Base-by-base conservation (phyloP, 108 stramenopile species). In the Fistulifera pelliculosa region DNA sequence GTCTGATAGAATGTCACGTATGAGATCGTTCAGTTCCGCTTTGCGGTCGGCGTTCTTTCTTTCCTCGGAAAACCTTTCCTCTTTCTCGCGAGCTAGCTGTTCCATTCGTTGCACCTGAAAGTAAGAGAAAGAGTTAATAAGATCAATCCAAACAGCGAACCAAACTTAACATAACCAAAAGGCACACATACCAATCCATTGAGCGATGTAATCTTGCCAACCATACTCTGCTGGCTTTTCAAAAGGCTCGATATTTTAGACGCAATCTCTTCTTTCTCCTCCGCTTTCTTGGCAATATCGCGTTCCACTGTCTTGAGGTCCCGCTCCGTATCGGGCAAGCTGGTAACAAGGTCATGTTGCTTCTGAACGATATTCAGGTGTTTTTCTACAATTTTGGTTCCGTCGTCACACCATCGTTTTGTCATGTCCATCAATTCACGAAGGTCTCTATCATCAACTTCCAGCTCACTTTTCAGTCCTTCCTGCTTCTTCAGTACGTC, bases 251-350 rank as follows among this genome's bases (percentile, higher is more conserved):
- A 35, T 6, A 35, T 35, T 35, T 35, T 35, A 35, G 31, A 35
- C 8, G 31, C 31, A 35, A 8, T 35, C 8, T 66, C 47, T 50
- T 86, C 86, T 58, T 85, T 83, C 22, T 72, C 65, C 24, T 71
- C 63, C 0, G 41, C 56, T 8, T 49, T 41, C 0, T 79, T 73
- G 5, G 63, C 25, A 2, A 90, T 60, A 40, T 83, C 80, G 27
- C 42, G 56, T 50, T 85, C 84, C 15, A 81, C 84, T 25, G 69
- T 68, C 27, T 71, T 67, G 28, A 90, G 62, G 47, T 79, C 77
- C n/a, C 83, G 57, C 0, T 67, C 70, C 31, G 71, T 66, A 28
- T 47, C 59, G 38, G 62, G 64, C 13, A 55, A 16, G 14, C 41
- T 31, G 38, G 39, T 47, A 27, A 58, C 65, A 26, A 68, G 54